These are phyloP conservation scores for Dendrobium officinale DNA, from an alignment of 106 monocot genomes.

Conservation along the genomic window DNA sequence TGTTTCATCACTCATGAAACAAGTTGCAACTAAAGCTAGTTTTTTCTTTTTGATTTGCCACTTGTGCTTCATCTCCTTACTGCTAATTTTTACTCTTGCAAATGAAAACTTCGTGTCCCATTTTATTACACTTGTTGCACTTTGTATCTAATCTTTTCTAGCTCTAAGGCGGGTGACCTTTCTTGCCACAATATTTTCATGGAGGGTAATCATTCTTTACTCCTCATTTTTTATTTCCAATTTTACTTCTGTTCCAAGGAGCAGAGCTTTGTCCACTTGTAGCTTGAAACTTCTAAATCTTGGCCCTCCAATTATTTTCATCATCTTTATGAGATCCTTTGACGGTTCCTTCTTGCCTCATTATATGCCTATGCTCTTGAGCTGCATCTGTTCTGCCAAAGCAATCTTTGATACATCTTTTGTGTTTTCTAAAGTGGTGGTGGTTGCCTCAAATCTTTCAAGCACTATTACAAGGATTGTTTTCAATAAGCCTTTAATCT, in stretches of 20 bases:
- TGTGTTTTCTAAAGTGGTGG: constrained; percentile 6
- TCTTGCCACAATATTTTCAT: constrained; percentile 2
- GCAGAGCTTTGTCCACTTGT: no score
- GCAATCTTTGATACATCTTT: background rate
- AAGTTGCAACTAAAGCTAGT: no score
- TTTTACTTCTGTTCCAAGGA: no score
- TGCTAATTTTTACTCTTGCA: background rate
- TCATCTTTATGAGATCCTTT: no score
- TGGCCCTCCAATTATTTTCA: no score
- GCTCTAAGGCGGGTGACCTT: background rate
- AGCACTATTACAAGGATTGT: background rate
- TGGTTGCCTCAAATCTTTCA: constrained; percentile 5
- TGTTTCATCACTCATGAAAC: background rate
- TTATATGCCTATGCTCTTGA: no score
- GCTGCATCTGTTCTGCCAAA: background rate
- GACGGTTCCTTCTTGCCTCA: no score
- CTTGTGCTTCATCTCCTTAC: background rate
- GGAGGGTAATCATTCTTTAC: background rate
- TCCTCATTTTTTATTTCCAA: background rate
- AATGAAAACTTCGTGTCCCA: background rate
- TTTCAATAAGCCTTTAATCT: background rate
- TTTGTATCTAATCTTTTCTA: background rate
- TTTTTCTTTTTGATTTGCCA: constrained; percentile 2
- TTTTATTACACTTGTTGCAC: background rate
- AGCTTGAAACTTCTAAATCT: no score